Evolutionary conservation across 1,139 yeast species (phyloP).

Genomic region (Yamadazyma songkhlaensis): DNA sequence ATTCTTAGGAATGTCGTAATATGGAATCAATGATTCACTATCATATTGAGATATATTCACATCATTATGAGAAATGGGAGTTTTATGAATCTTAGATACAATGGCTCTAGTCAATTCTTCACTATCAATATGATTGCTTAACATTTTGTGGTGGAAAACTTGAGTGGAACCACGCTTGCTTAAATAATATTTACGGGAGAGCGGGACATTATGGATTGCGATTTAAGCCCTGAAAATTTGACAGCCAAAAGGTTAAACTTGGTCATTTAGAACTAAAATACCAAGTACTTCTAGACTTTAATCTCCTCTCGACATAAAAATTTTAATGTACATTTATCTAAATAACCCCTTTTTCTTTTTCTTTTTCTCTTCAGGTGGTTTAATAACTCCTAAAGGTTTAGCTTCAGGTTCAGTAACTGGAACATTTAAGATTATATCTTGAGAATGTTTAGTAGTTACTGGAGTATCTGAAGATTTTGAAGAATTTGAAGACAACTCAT

Average conservation of each 20-base stretch:
- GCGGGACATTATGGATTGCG: background rate
- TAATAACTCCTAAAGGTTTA: constrained; percentile 38
- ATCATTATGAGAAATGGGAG: constrained; percentile 24
- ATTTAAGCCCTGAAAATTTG: background rate
- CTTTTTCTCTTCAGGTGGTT: constrained; percentile 18
- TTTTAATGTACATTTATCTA: constrained; percentile 18
- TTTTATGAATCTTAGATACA: constrained; percentile 24
- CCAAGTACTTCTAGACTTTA: too few species aligned
- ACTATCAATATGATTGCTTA: constrained; percentile 39
- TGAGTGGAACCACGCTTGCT: too few species aligned
- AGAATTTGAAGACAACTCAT: constrained; percentile 20
- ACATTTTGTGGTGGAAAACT: constrained; percentile 2
- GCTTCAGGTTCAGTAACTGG: constrained; percentile 12
- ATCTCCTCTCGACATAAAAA: too few species aligned
- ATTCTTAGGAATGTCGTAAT: constrained; percentile 54
- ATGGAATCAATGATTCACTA: constrained; percentile 36
- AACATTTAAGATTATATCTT: constrained; percentile 11
- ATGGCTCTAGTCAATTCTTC: constrained; percentile 30
- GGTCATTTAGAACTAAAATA: background rate
- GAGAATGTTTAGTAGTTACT: constrained; percentile 20
- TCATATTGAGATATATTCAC: constrained; percentile 34
- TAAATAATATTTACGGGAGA: too few species aligned
- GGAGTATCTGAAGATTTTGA: constrained; percentile 31
- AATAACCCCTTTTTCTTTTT: constrained; percentile 39
- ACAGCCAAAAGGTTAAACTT: too few species aligned